A percentile compares a stretch with the other conserved stretches of the same genome.
These are phyloP conservation scores for Aspergillus melleus DNA, from an alignment of 2,329 filamentous ascomycete species.

Conservation along the genomic window DNA sequence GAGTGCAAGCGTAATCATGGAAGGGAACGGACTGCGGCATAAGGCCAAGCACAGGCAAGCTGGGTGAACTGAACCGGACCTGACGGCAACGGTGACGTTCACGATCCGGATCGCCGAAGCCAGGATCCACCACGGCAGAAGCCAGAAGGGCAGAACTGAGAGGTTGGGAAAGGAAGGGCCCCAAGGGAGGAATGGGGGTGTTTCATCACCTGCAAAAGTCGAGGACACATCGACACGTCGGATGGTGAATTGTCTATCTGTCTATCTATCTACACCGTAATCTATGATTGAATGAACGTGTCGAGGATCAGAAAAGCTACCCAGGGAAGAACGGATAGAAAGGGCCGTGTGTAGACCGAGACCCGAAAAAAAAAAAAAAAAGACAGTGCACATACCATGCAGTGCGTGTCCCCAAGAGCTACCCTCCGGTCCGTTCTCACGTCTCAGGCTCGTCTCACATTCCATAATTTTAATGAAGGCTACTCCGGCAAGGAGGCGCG, in stretches of 20 bases:
- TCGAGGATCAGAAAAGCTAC: background rate
- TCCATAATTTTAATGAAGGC: background rate
- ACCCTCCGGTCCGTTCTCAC: background rate
- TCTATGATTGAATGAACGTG: background rate
- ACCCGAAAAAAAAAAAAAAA: background rate
- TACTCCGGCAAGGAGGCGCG: background rate
- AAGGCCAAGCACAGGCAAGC: background rate
- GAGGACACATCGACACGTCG: background rate
- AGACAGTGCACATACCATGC: background rate
- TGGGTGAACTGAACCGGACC: background rate
- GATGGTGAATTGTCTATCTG: background rate
- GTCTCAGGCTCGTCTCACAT: background rate
- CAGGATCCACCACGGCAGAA: constrained; percentile 5
- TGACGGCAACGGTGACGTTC: constrained; percentile 9
- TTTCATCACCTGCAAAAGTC: background rate
- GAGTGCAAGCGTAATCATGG: background rate
- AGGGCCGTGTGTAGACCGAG: background rate
- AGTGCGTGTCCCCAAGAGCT: background rate
- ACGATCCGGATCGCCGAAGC: constrained; percentile 10
- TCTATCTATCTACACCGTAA: background rate
- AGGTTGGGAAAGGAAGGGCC: background rate
- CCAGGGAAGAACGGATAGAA: background rate
- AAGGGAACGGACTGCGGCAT: background rate
- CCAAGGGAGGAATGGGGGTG: background rate
- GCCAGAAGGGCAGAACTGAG: background rate